These are phyloP conservation scores for Fusarium papillatum DNA, from an alignment of 2,329 filamentous ascomycete genomes.

Conservation along the genomic window DNA sequence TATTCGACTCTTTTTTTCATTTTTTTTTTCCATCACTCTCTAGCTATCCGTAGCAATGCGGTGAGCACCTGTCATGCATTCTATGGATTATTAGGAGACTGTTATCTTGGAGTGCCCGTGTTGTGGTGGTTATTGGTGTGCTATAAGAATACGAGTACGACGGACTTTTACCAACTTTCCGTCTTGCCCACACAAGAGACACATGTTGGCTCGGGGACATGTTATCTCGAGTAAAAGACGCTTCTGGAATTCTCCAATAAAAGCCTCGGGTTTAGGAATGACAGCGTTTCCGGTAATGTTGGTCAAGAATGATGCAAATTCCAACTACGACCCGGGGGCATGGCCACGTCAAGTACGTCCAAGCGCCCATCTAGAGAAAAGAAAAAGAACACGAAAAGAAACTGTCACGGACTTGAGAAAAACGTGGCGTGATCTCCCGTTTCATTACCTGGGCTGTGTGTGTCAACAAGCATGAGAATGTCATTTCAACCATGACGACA, in stretches of 20 bases:
- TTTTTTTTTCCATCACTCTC: not conserved
- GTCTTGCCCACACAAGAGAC: not conserved
- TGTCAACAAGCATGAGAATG: not conserved
- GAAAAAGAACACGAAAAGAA: not conserved
- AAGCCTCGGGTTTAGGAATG: not conserved
- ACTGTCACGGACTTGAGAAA: not conserved
- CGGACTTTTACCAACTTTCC: not conserved
- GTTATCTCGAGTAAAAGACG: not conserved
- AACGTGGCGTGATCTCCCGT: not conserved
- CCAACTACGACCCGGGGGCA: not conserved
- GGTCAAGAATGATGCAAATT: not conserved
- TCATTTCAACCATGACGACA: not conserved
- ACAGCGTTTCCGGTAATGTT: not conserved
- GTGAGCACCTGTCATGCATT: not conserved
- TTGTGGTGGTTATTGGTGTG: not conserved
- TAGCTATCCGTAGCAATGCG: rapidly evolving
- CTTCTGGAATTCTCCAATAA: not conserved
- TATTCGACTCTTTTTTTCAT: not conserved
- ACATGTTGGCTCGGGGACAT: not conserved
- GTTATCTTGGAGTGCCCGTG: too few species aligned
- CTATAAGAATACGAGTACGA: not conserved
- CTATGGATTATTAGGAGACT: not conserved
- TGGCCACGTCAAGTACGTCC: not conserved
- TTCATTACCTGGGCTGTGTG: not conserved
- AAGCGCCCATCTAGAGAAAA: not conserved